phyloP scores from a whole-genome alignment of 2,329 filamentous ascomycete genomes.

The Talaromyces albobiverticillius region DNA sequence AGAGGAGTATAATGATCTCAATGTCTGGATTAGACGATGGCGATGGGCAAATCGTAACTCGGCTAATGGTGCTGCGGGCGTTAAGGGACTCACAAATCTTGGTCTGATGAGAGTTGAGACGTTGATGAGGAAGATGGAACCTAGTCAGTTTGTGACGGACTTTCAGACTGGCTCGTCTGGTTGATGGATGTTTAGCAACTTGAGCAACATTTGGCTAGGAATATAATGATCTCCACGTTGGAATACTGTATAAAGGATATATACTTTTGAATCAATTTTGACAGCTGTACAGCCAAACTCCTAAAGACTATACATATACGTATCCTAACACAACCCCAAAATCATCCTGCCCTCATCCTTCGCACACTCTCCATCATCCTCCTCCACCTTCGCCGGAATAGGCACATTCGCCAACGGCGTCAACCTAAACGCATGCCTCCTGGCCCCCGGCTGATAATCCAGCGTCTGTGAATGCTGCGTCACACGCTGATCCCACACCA shows the following conservation, averaged over 20 bases:
- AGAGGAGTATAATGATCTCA: not conserved
- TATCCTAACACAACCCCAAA: not conserved
- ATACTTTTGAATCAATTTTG: too few relatives aligned
- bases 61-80: conserved; percentile 1
- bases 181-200: too few relatives aligned
- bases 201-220: too few relatives aligned
- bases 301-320: too few relatives aligned
- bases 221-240: too few relatives aligned
- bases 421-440: conserved; percentile 4
- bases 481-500: conserved; percentile 28
- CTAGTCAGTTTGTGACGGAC: too few relatives aligned
- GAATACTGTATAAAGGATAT: not conserved
- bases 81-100: conserved; percentile 3
- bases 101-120: conserved; percentile 4
- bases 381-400: not conserved
- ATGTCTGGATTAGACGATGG: conserved; percentile 2
- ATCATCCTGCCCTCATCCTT: conserved; percentile 3
- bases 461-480: conserved; percentile 6
- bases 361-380: conserved; percentile 5
- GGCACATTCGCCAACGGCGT: conserved; percentile 2
- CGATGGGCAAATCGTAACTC: conserved; percentile 3
- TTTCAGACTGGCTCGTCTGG: not conserved
- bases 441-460: not conserved
- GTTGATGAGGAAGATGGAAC: not conserved
- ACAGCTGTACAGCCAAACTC: too few relatives aligned